Percentiles rank a stretch among this genome's conserved stretches.
phyloP scores from a whole-genome alignment of 1,284 basidiomycete genomes.

The Ganoderma meredithae region DNA sequence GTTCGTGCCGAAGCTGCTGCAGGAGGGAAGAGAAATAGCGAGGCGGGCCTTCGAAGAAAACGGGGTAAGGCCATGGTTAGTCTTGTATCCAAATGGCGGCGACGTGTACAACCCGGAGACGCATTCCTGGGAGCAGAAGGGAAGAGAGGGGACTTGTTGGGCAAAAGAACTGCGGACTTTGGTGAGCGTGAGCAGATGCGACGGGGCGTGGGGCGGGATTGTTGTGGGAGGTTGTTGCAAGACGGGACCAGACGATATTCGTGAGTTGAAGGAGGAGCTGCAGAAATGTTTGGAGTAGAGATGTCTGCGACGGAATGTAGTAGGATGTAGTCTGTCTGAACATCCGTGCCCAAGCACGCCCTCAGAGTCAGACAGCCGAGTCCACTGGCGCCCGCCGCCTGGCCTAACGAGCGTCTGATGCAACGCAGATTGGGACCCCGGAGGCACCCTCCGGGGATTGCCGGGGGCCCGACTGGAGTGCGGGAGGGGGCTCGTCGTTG shows the following conservation, averaged over 20 bases:
- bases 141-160: conserved; percentile 47
- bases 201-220: conserved; percentile 56
- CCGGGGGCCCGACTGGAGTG: conserved; percentile 32
- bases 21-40: conserved; percentile 37
- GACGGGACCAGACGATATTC: conserved; percentile 74
- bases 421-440: conserved; percentile 20
- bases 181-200: conserved; percentile 34
- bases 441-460: conserved; percentile 23
- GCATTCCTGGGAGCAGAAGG: conserved; percentile 49
- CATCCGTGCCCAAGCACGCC: too few species aligned
- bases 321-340: neutral
- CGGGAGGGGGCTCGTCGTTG: conserved; percentile 32
- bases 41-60: conserved; percentile 9
- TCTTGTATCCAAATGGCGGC: conserved; percentile 80
- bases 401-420: neutral
- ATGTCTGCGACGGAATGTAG: neutral
- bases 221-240: conserved; percentile 84
- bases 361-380: too few species aligned
- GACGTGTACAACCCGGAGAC: conserved; percentile 59
- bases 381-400: neutral
- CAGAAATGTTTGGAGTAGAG: neutral
- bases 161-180: conserved; percentile 47
- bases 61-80: conserved; percentile 55
- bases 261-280: conserved; percentile 27
- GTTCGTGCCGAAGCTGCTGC: conserved; percentile 47